These are phyloP conservation scores for Claviceps pazoutovae DNA, from an alignment of 2,329 filamentous ascomycete species.

Conservation along the genomic window DNA sequence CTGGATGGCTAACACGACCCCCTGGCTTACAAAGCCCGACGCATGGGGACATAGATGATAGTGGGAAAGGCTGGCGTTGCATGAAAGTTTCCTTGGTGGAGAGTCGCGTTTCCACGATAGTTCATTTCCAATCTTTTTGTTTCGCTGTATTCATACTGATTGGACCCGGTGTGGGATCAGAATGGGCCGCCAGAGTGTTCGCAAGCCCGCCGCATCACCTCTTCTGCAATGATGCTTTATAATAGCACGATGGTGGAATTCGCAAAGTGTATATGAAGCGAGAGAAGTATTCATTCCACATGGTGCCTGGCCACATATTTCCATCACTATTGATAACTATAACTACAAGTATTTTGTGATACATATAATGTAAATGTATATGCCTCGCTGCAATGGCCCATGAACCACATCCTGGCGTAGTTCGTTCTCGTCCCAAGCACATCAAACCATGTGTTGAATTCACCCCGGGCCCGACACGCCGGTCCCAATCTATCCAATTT, in stretches of 20 bases:
- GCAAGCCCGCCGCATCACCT: constrained; percentile 21
- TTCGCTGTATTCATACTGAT: constrained; percentile 8
- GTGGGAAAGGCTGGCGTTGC: neutral
- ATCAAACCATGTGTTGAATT: too few relatives aligned
- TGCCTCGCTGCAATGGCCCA: neutral
- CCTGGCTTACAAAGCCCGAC: constrained; percentile 19
- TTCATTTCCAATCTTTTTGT: too few relatives aligned
- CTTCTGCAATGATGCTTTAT: constrained; percentile 69
- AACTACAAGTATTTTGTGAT: too few relatives aligned
- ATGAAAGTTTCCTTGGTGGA: neutral
- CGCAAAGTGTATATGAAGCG: too few relatives aligned
- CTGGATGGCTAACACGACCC: constrained; percentile 15
- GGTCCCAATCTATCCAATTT: neutral
- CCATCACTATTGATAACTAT: too few relatives aligned
- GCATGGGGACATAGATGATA: constrained; percentile 11
- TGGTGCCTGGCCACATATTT: constrained; percentile 1
- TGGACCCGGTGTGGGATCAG: constrained; percentile 6
- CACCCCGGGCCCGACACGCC: neutral
- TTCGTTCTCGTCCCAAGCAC: neutral
- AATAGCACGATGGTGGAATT: constrained; percentile 30
- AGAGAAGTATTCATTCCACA: too few relatives aligned
- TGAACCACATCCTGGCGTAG: neutral
- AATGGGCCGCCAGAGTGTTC: constrained; percentile 5
- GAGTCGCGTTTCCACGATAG: neutral
- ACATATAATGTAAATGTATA: neutral